Evolutionary conservation across 2,329 filamentous ascomycete genomes (phyloP).

Genomic region (Diaporthe helianthi): DNA sequence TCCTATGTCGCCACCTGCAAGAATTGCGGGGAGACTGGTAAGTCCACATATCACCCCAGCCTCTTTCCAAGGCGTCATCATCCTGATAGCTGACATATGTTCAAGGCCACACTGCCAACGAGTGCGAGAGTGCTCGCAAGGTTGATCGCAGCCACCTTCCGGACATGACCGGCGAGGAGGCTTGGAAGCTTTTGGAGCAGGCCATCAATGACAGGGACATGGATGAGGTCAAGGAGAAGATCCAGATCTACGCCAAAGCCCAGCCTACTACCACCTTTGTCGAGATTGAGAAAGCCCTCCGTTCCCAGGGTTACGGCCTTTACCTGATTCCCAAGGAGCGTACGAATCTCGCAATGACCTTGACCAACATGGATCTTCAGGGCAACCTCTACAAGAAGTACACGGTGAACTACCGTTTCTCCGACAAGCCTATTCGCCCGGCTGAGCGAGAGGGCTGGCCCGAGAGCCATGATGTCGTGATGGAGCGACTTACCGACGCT

Average conservation of each 20-base stretch:
- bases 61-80: not conserved
- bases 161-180: slow-evolving; percentile 58
- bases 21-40: slow-evolving; percentile 69
- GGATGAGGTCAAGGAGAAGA: slow-evolving; percentile 67
- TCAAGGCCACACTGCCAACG: slow-evolving; percentile 60
- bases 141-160: slow-evolving; percentile 61
- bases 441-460: slow-evolving; percentile 69
- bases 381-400: slow-evolving; percentile 72
- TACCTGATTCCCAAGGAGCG: slow-evolving; percentile 71
- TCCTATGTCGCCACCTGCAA: slow-evolving; percentile 60
- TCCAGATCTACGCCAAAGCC: slow-evolving; percentile 68
- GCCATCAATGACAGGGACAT: slow-evolving; percentile 63
- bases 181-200: slow-evolving; percentile 62
- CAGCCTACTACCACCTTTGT: slow-evolving; percentile 63
- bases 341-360: slow-evolving; percentile 57
- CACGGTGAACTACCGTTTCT: slow-evolving; percentile 68
- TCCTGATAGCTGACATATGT: slow-evolving; percentile 27
- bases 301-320: slow-evolving; percentile 58
- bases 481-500: slow-evolving; percentile 69
- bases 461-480: slow-evolving; percentile 62
- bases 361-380: slow-evolving; percentile 76
- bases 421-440: slow-evolving; percentile 61
- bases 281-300: slow-evolving; percentile 67
- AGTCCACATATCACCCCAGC: slow-evolving; percentile 33
- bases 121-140: slow-evolving; percentile 67